A percentile compares a stretch with the other conserved stretches of the same genome.
Evolutionary conservation across 768 basidiomycete genomes (phyloP).

Genomic region (Dacryopinax spathularia): DNA sequence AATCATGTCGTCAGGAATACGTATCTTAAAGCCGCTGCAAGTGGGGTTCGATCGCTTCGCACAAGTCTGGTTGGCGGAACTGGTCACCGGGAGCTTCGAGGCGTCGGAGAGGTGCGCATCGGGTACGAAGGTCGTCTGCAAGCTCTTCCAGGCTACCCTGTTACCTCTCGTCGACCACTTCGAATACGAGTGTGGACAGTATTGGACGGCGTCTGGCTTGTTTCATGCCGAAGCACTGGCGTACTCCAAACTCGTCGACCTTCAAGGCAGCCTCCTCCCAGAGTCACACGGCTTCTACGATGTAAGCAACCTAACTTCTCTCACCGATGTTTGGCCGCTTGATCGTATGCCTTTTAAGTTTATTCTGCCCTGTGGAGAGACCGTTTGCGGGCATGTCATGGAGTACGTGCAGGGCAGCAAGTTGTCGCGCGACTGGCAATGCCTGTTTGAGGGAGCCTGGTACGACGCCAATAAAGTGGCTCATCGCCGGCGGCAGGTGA

Average conservation of each 20-base stretch:
- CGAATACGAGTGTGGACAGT: background rate
- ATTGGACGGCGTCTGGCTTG: too few relatives aligned
- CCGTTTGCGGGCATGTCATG: background rate
- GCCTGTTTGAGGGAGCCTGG: background rate
- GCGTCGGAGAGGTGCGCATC: too few relatives aligned
- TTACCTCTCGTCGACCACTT: background rate
- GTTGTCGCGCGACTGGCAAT: background rate
- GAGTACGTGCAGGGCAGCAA: background rate
- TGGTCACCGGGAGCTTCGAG: too few relatives aligned
- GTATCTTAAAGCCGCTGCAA: too few relatives aligned
- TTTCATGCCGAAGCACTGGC: background rate
- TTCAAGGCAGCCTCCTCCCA: background rate
- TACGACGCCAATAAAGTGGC: background rate
- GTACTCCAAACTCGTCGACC: background rate
- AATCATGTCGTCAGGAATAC: too few relatives aligned
- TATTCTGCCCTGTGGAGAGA: background rate
- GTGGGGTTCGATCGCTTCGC: too few relatives aligned
- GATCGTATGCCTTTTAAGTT: background rate
- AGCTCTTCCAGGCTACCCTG: background rate
- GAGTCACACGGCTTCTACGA: background rate
- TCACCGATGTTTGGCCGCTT: background rate
- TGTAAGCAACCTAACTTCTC: background rate
- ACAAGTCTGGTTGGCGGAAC: background rate
- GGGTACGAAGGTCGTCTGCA: too few relatives aligned
- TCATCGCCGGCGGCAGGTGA: too few relatives aligned